A percentile compares a stretch with the other conserved stretches of the same genome.
phyloP scores from a whole-genome alignment of 2,329 filamentous ascomycete species.

The Amylocarpus encephaloides region DNA sequence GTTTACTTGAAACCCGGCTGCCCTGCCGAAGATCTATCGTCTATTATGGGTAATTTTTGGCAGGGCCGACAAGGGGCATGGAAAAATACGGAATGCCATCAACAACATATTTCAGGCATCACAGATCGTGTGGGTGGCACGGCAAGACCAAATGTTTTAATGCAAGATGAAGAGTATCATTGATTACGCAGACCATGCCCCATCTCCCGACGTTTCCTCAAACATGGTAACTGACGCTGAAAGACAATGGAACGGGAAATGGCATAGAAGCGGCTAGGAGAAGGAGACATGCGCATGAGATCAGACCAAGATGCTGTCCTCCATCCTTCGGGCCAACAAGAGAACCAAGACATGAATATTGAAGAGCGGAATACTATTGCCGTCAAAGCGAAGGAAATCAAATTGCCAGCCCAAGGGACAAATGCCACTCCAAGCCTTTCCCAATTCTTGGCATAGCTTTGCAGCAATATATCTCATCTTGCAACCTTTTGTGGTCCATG shows the following conservation, averaged over 20 bases:
- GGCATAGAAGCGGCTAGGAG: conserved; percentile 5
- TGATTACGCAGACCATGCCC: conserved; percentile 22
- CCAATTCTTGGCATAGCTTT: conserved; percentile 20
- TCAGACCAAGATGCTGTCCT: conserved; percentile 18
- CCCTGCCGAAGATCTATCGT: background rate
- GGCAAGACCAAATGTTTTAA: background rate
- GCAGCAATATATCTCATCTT: conserved; percentile 25
- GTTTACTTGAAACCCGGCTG: background rate
- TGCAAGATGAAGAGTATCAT: conserved; percentile 11
- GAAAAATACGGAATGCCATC: no score
- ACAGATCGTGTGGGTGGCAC: no score
- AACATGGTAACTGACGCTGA: conserved; percentile 16
- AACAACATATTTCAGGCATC: no score
- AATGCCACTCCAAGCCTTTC: conserved; percentile 11
- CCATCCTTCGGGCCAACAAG: conserved; percentile 8
- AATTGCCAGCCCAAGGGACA: conserved; percentile 17
- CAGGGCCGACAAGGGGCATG: no score
- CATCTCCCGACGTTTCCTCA: conserved; percentile 9
- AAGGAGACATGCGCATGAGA: conserved; percentile 19
- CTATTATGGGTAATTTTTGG: background rate
- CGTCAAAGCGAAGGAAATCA: conserved; percentile 19
- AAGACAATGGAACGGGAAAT: conserved; percentile 14
- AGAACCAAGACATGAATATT: conserved; percentile 19
- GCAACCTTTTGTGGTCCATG: conserved; percentile 13
- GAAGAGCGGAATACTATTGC: conserved; percentile 12